Evolutionary conservation across 2,329 filamentous ascomycete genomes (phyloP).

Genomic region (Paecilomyces variotii): DNA sequence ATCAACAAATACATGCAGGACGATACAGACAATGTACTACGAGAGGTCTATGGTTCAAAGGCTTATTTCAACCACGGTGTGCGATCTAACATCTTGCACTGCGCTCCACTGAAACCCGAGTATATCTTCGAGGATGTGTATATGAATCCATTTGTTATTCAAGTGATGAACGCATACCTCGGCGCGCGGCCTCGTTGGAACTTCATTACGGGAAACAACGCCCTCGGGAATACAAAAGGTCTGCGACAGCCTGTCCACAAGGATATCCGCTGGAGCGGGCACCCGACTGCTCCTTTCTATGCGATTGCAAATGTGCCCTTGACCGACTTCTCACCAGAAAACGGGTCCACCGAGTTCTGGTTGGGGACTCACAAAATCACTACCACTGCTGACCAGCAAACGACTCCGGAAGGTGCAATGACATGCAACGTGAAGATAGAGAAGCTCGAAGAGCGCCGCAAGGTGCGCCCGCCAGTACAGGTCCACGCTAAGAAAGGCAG

Average conservation of each 20-base stretch:
- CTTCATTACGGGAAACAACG: slow-evolving; percentile 35
- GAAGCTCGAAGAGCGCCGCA: slow-evolving; percentile 11
- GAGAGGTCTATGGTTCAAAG: slow-evolving; percentile 14
- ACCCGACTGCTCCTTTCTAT: slow-evolving; percentile 31
- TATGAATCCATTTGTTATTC: background rate
- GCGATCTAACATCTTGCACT: slow-evolving; percentile 10
- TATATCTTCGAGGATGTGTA: background rate
- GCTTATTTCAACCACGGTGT: slow-evolving; percentile 28
- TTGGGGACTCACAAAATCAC: slow-evolving; percentile 32
- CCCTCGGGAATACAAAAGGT: slow-evolving; percentile 27
- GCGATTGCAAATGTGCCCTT: slow-evolving; percentile 34
- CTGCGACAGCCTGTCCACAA: slow-evolving; percentile 33
- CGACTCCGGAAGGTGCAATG: slow-evolving; percentile 10
- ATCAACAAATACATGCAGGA: slow-evolving; percentile 27
- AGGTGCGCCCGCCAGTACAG: slow-evolving; percentile 19
- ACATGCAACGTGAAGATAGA: slow-evolving; percentile 1
- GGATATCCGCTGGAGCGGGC: slow-evolving; percentile 25
- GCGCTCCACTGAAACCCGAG: background rate
- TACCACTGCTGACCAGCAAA: slow-evolving; percentile 21
- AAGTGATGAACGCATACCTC: slow-evolving; percentile 26
- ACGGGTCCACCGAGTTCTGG: slow-evolving; percentile 36
- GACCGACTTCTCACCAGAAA: slow-evolving; percentile 25
- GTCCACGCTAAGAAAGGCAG: slow-evolving; percentile 16
- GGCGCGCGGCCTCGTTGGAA: slow-evolving; percentile 33
- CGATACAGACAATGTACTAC: slow-evolving; percentile 25